Conservation (phyloP, 257 asterid species). For the Oldenlandia corymbosa region DNA sequence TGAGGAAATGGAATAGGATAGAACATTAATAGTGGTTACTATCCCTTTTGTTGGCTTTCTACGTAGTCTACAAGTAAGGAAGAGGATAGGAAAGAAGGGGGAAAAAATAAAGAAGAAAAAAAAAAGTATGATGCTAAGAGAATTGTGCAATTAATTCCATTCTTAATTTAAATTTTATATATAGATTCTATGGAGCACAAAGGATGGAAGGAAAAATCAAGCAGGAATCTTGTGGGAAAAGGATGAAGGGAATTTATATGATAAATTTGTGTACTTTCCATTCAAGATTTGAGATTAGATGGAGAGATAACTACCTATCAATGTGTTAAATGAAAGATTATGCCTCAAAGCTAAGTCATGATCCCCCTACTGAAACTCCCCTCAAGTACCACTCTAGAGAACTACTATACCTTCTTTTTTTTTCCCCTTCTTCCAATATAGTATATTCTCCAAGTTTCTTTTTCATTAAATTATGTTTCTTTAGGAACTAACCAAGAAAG, state of each 20-base stretch:
- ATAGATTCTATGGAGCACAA: neutral
- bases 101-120: no score
- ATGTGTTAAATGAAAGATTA: neutral
- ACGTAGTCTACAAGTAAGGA: neutral
- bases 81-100: no score
- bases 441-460: no score
- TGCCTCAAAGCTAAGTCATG: neutral
- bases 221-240: slow-evolving; percentile 14
- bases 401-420: neutral
- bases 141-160: neutral
- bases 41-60: neutral
- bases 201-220: slow-evolving; percentile 1
- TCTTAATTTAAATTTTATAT: neutral
- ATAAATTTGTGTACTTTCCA: slow-evolving; percentile 5
- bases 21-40: neutral
- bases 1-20: slow-evolving; percentile 5
- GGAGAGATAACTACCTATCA: slow-evolving; percentile 3
- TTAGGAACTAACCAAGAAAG: no score
- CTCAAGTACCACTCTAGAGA: neutral
- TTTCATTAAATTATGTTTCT: no score
- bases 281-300: neutral
- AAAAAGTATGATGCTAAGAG: neutral
- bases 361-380: no score
- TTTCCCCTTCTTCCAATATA: neutral
- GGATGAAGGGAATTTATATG: neutral